A percentile compares a stretch with the other conserved stretches of the same genome.
phyloP scores from a whole-genome alignment of 1,139 yeast genomes.

The Pneumocystis jirovecii region DNA sequence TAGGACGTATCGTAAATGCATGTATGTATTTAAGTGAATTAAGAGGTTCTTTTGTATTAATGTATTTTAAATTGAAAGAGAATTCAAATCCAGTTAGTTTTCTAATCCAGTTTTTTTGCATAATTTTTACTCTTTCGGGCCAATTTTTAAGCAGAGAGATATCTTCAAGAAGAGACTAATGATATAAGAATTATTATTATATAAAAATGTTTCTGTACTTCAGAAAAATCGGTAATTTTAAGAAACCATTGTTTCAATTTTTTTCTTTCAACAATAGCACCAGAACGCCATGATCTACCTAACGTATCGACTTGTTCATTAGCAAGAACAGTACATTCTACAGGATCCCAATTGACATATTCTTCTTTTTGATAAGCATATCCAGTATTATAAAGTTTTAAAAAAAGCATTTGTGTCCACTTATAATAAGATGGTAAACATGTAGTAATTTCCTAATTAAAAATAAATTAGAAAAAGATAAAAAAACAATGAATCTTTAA shows the following conservation, averaged over 20 bases:
- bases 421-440: constrained; percentile 77
- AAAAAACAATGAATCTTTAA: neutral
- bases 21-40: constrained; percentile 23
- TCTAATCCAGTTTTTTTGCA: constrained; percentile 94
- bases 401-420: constrained; percentile 80
- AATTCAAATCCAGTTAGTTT: constrained; percentile 69
- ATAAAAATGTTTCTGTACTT: constrained; percentile 20
- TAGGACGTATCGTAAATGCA: constrained; percentile 80
- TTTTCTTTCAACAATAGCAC: constrained; percentile 77
- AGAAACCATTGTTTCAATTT: constrained; percentile 83
- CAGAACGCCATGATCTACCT: constrained; percentile 93
- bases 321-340: constrained; percentile 84
- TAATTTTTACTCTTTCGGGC: constrained; percentile 78
- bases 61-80: constrained; percentile 24
- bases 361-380: constrained; percentile 76
- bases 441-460: constrained; percentile 56
- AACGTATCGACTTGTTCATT: constrained; percentile 89
- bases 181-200: neutral
- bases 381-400: constrained; percentile 56
- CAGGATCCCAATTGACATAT: constrained; percentile 94
- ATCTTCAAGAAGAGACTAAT: constrained; percentile 38
- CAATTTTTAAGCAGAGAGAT: constrained; percentile 46
- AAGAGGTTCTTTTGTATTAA: constrained; percentile 2
- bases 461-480: neutral
- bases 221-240: constrained; percentile 70